Evolutionary conservation across 2,329 filamentous ascomycete species (phyloP), one percentile per base, ranked within the genome.

Genomic region (Aureobasidium sp.): DNA sequence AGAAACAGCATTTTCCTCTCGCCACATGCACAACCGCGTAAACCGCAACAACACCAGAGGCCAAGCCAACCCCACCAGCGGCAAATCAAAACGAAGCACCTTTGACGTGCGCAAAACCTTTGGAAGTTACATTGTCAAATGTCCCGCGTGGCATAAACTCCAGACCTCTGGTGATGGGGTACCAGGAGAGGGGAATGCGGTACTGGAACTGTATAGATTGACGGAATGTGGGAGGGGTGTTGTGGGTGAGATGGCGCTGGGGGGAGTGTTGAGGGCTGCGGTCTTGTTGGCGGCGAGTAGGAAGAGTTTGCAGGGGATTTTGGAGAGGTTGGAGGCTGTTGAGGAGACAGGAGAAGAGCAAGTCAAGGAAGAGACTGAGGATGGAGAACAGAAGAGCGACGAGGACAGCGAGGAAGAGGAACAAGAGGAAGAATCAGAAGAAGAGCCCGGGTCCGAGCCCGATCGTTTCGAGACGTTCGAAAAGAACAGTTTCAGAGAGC

Each of bases 401-500:
- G 42, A 41, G 11, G 56, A 59, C 1, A 41, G 34, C 9, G 56
- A 48, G 11, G 56, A 39, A 11, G 47, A 45, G 17, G 42, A 45
- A 25, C 17, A 39, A 12, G 56, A 59, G 2, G 12, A 29, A 41
- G 56, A 59, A 11, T 12, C n/a, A 20, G 56, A 49, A 47, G n/a
- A 58, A 31, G 17, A 58, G 12, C 14, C n/a, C 9, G 25, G 31
- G 25, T 22, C 52, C 9, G 25, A 42, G 25, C 36, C 52, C 14
- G 53, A 57, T n/a, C 42, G 56, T 20, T 48, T 49, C 31, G n/a
- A 27, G 5, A 59, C 31, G 7, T 59, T 59, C n/a, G 56, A 59
- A 25, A 59, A 59, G 34, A 59, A 59, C 31, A 59, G 56, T 41
- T 59, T 59, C 56, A 29, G 56, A 27, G 45, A 59, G 22, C 56